phyloP scores from a whole-genome alignment of 768 basidiomycete species.

The Fistulinella prunicolor region DNA sequence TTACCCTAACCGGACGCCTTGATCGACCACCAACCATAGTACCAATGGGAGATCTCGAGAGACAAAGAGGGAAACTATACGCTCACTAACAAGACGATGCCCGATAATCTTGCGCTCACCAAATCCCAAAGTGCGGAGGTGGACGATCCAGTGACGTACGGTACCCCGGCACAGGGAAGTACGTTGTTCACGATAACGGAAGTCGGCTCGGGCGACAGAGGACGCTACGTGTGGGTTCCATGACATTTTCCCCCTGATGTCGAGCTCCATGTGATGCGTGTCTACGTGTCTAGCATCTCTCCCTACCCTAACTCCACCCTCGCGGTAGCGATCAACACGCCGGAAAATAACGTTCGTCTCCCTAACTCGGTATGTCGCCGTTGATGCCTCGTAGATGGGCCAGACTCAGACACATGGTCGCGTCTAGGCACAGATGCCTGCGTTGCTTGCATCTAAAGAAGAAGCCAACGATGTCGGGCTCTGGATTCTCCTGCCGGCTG shows the following conservation, averaged over 20 bases:
- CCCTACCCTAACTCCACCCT: conserved; percentile 1
- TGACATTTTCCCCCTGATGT: neutral
- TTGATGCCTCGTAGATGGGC: too few relatives aligned
- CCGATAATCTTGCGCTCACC: conserved; percentile 2
- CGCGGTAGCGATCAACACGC: conserved; percentile 1
- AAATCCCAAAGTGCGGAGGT: neutral
- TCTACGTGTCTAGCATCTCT: conserved; percentile 3
- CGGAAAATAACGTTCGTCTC: neutral
- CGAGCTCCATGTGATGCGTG: neutral
- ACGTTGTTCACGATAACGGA: conserved; percentile 5
- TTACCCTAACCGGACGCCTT: neutral
- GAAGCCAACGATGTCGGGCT: neutral
- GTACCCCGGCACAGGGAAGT: neutral
- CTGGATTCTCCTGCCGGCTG: conserved; percentile 2
- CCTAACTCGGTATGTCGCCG: too few relatives aligned
- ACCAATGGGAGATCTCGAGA: conserved; percentile 9
- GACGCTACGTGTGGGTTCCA: conserved; percentile 2
- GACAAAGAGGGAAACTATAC: conserved; percentile 2
- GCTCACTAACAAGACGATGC: conserved; percentile 1
- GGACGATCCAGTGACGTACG: conserved; percentile 5
- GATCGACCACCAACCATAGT: conserved; percentile 3
- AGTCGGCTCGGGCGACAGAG: neutral
- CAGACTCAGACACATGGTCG: too few relatives aligned
- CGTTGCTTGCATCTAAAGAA: neutral
- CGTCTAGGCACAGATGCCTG: neutral